phyloP scores from a whole-genome alignment of 1,284 basidiomycete species.

The Clitocybe nebularis region DNA sequence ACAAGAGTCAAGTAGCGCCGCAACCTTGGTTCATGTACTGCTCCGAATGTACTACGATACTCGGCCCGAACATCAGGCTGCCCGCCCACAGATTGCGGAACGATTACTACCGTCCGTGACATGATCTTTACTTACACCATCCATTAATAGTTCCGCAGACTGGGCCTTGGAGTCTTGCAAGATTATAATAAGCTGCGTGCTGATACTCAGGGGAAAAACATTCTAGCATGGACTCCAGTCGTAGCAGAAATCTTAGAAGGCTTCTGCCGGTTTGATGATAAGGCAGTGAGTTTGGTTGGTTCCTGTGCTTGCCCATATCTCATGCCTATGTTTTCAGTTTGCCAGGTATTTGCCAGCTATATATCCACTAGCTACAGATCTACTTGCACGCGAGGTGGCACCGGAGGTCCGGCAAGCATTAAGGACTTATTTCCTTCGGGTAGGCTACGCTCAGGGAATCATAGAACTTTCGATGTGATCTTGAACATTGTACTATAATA shows the following conservation, averaged over 20 bases:
- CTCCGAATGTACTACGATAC: conserved; percentile 93
- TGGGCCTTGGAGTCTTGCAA: conserved; percentile 87
- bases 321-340: no score
- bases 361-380: conserved; percentile 82
- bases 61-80: conserved; percentile 80
- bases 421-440: conserved; percentile 73
- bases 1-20: conserved; percentile 96
- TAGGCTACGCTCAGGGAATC: conserved; percentile 72
- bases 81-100: conserved; percentile 81
- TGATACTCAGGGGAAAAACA: conserved; percentile 94
- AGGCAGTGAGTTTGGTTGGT: conserved; percentile 77
- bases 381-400: conserved; percentile 76
- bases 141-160: conserved; percentile 38
- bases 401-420: conserved; percentile 78
- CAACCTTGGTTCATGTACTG: conserved; percentile 91
- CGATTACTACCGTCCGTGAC: conserved; percentile 83
- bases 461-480: conserved; percentile 50
- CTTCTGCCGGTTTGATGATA: conserved; percentile 85
- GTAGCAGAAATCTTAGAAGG: conserved; percentile 92
- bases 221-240: conserved; percentile 96
- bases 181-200: conserved; percentile 89
- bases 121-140: background rate
- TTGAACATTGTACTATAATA: conserved; percentile 24
- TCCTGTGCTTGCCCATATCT: no score
- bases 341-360: conserved; percentile 78